These are phyloP conservation scores for Sabuloglossum arenarium DNA, from an alignment of 495 filamentous ascomycete species.

Conservation along the genomic window DNA sequence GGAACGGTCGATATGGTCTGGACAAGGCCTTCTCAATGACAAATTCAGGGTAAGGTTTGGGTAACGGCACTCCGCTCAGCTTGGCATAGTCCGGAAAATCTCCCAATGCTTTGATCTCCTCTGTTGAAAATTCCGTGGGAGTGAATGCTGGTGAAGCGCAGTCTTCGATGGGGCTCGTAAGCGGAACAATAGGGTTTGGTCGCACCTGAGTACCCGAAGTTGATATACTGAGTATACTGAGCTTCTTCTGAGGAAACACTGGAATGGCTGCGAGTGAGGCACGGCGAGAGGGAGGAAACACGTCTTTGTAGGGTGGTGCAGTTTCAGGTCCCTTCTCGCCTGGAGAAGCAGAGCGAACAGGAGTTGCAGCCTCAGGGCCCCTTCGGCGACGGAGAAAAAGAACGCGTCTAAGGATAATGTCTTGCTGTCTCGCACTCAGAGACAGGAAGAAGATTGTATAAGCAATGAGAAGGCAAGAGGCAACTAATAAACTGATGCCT, in stretches of 20 bases:
- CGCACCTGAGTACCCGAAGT: neutral
- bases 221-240: neutral
- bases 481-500: neutral
- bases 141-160: conserved; percentile 23
- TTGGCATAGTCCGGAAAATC: conserved; percentile 69
- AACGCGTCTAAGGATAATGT: neutral
- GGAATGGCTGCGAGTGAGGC: neutral
- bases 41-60: conserved; percentile 34
- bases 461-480: neutral
- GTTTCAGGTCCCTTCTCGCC: neutral
- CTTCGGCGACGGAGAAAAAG: neutral
- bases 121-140: conserved; percentile 37
- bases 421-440: neutral
- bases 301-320: neutral
- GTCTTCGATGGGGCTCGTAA: neutral
- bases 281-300: conserved; percentile 4
- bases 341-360: neutral
- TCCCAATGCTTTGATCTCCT: conserved; percentile 52
- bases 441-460: neutral
- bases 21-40: conserved; percentile 18
- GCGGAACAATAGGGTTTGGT: neutral
- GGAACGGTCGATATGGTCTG: conserved; percentile 42
- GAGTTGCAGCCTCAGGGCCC: neutral
- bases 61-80: conserved; percentile 61
- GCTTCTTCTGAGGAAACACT: neutral